A percentile compares a stretch with the other conserved stretches of the same genome.
These are phyloP conservation scores for Parmales sp. DNA, from an alignment of 108 stramenopile genomes.

Conservation along the genomic window DNA sequence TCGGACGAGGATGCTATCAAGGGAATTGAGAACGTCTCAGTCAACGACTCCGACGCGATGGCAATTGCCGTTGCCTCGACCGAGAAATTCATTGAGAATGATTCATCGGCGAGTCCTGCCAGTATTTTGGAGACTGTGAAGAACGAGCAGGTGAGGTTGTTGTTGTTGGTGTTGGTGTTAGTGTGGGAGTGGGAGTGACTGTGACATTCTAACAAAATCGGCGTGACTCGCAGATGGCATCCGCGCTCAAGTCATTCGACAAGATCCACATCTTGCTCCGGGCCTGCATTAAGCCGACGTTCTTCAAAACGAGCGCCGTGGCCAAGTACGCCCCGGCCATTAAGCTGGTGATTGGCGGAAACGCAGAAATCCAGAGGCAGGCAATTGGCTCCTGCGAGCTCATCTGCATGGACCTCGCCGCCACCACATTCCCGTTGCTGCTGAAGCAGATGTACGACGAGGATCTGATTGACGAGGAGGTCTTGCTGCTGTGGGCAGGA, in stretches of 20 bases:
- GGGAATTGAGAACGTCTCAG: slow-evolving; percentile 34
- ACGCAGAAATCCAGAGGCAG: slow-evolving; percentile 68
- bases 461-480: slow-evolving; percentile 74
- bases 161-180: too few species aligned
- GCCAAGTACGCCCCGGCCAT: slow-evolving; percentile 50
- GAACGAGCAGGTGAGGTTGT: slow-evolving; percentile 85
- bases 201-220: too few species aligned
- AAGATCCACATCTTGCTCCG: slow-evolving; percentile 70
- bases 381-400: slow-evolving; percentile 64
- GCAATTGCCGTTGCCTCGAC: slow-evolving; percentile 68
- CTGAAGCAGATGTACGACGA: slow-evolving; percentile 82
- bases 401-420: slow-evolving; percentile 55
- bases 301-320: slow-evolving; percentile 71
- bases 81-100: slow-evolving; percentile 53
- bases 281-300: slow-evolving; percentile 60
- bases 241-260: slow-evolving; percentile 78
- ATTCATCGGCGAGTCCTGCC: slow-evolving; percentile 52
- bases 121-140: slow-evolving; percentile 60
- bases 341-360: slow-evolving; percentile 51
- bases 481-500: slow-evolving; percentile 81
- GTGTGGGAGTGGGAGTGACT: too few species aligned
- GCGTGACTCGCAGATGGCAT: too few species aligned
- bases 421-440: slow-evolving; percentile 78
- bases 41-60: slow-evolving; percentile 30
- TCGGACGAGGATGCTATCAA: slow-evolving; percentile 32